Conservation (phyloP, 2,329 filamentous ascomycete species). For the Sarocladium brachiariae region DNA sequence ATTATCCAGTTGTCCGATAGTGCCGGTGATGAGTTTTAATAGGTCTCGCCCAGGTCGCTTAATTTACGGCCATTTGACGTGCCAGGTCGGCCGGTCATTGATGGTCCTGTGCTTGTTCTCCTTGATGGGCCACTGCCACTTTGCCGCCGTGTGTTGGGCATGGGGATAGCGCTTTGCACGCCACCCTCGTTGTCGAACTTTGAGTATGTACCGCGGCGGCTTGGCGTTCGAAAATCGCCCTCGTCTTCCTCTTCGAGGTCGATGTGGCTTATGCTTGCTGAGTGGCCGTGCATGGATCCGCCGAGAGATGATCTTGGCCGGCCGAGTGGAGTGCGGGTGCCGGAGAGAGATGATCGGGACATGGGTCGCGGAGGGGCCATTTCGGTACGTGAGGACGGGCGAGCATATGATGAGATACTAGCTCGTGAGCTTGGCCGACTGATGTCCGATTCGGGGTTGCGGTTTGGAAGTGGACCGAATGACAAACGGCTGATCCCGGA, state of each 20-base stretch:
- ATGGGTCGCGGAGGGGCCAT: slow-evolving; percentile 52
- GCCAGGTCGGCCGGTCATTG: slow-evolving; percentile 24
- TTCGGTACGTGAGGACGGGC: slow-evolving; percentile 48
- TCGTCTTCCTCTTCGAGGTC: slow-evolving; percentile 40
- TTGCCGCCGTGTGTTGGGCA: slow-evolving; percentile 36
- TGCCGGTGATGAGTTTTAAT: slow-evolving; percentile 24
- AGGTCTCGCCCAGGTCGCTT: slow-evolving; percentile 48
- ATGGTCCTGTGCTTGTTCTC: slow-evolving; percentile 33
- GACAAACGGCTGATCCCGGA: slow-evolving; percentile 58
- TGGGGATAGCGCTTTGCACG: slow-evolving; percentile 42
- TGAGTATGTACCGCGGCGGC: slow-evolving; percentile 47
- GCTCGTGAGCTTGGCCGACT: slow-evolving; percentile 67
- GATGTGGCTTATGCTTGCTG: slow-evolving; percentile 49
- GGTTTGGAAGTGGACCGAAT: slow-evolving; percentile 50
- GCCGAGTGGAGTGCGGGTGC: slow-evolving; percentile 58
- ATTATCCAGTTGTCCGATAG: not conserved
- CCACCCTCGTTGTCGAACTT: slow-evolving; percentile 37
- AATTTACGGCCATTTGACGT: slow-evolving; percentile 32
- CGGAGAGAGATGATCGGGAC: slow-evolving; percentile 56
- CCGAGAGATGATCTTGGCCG: slow-evolving; percentile 67
- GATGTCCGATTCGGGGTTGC: slow-evolving; percentile 38
- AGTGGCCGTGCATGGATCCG: slow-evolving; percentile 53
- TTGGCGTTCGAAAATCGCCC: slow-evolving; percentile 41
- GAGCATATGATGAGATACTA: slow-evolving; percentile 49
- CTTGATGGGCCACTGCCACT: slow-evolving; percentile 22